phyloP scores from a whole-genome alignment of 495 filamentous ascomycete species.

The Choiromyces venosus region DNA sequence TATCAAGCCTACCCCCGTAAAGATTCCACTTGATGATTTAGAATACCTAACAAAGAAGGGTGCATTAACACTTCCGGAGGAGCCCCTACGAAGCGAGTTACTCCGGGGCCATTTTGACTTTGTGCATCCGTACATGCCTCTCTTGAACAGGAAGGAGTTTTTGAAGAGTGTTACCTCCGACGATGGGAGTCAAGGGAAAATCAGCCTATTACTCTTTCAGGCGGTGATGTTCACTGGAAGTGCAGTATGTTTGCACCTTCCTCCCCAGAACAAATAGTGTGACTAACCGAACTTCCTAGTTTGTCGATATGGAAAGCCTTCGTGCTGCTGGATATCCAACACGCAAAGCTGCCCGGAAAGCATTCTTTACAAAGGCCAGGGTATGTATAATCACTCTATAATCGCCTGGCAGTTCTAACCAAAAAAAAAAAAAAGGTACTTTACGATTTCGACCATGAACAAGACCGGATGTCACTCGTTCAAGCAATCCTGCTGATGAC shows the following conservation, averaged over 20 bases:
- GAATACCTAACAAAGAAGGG: constrained; percentile 69
- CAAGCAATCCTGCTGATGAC: constrained; percentile 80
- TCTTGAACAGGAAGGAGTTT: constrained; percentile 71
- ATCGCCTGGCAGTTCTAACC: not conserved
- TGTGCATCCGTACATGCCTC: constrained; percentile 86
- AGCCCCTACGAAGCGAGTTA: constrained; percentile 64
- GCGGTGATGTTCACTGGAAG: constrained; percentile 76
- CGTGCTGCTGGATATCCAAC: constrained; percentile 62
- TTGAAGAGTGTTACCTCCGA: constrained; percentile 58
- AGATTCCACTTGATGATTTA: constrained; percentile 67
- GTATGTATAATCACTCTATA: constrained; percentile 47
- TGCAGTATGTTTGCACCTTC: constrained; percentile 44
- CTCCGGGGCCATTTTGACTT: constrained; percentile 72
- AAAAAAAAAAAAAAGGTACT: constrained; percentile 48
- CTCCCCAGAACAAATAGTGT: not conserved
- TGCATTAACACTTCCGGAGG: constrained; percentile 63
- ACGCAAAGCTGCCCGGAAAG: constrained; percentile 67
- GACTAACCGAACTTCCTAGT: constrained; percentile 41
- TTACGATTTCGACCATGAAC: constrained; percentile 83
- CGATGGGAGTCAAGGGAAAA: constrained; percentile 59
- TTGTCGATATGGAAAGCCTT: constrained; percentile 66
- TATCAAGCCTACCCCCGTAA: constrained; percentile 64
- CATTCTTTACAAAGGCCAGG: constrained; percentile 72
- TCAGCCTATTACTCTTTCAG: constrained; percentile 75
- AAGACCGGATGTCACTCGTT: constrained; percentile 72